A percentile compares a stretch with the other conserved stretches of the same genome.
Evolutionary conservation across 2,329 filamentous ascomycete genomes (phyloP).

Genomic region (Ophiocordyceps unilateralis): DNA sequence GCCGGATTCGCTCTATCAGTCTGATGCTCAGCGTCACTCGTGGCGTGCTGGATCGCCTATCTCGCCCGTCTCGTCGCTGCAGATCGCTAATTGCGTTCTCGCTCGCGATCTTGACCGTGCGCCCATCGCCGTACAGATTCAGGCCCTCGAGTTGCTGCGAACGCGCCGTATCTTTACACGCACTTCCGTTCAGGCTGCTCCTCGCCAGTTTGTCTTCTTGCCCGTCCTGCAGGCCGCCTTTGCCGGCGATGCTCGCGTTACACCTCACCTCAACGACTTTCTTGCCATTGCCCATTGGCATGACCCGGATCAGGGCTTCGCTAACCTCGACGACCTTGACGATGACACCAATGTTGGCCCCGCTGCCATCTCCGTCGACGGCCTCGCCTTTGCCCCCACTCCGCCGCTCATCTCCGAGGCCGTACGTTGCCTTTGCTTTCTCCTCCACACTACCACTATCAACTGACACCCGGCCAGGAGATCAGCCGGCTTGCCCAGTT

Average conservation of each 20-base stretch:
- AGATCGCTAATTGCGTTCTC: slow-evolving; percentile 68
- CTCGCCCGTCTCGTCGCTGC: slow-evolving; percentile 8
- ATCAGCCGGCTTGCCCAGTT: slow-evolving; percentile 44
- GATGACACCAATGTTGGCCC: background rate
- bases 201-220: slow-evolving; percentile 64
- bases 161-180: slow-evolving; percentile 62
- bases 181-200: slow-evolving; percentile 55
- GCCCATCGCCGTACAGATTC: slow-evolving; percentile 63
- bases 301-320: slow-evolving; percentile 51
- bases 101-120: slow-evolving; percentile 64
- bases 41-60: background rate
- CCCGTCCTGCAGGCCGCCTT: slow-evolving; percentile 42
- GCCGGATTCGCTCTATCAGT: slow-evolving; percentile 3
- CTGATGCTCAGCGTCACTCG: background rate
- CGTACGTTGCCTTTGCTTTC: slow-evolving; percentile 14
- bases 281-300: slow-evolving; percentile 85
- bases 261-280: slow-evolving; percentile 54
- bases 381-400: slow-evolving; percentile 1
- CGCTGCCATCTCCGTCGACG: background rate
- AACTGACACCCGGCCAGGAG: slow-evolving; percentile 19
- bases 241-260: slow-evolving; percentile 31
- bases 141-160: slow-evolving; percentile 61
- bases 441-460: background rate
- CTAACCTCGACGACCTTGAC: slow-evolving; percentile 33
- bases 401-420: slow-evolving; percentile 23